Base-by-base conservation (phyloP, 176 grass and related monocot genomes). In the Oryza nivara region DNA sequence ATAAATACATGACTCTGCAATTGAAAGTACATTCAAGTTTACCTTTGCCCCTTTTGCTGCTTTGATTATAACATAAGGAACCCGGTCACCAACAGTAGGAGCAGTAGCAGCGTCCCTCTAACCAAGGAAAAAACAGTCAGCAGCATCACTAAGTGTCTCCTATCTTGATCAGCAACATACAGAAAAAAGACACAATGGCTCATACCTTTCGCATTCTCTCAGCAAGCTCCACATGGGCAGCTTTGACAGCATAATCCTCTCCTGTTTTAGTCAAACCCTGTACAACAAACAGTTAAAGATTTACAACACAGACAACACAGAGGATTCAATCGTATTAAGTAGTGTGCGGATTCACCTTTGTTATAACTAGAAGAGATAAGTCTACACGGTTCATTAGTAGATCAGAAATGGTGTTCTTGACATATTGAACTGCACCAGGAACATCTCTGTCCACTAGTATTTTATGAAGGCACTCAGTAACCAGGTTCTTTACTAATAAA, bases 181-280 rank as follows among this genome's bases (percentile, higher is more conserved):
- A 73, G 11, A 44, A 67, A 76, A 25, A 78, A 61, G 36, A 38
- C 34, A 52, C 82, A 83, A 74, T 84, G 28, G 51, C 25, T 70
- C 32, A 71, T 87, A 98, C 96, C 85, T 98, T 98, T 52, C 96
- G 76, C 96, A 98, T 98, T 51, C 93, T 90, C 89, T 98, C 96
- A 86, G 96, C 96, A 93, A 98, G 96, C 74, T 98, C 96, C 56
- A 98, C 96, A 90, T 98, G 96, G 41, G 96, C 96, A 92, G 96
- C 80, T 87, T 95, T 98, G 61, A 98, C 96, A 56, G 91, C 91
- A 84, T 98, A 98, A 88, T 95, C 93, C 66, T 95, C 93, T 92
- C 96, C 96, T n/a, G 93, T 95, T 98, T 98, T 98, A 56, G 96
- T 98, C 85, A 98, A 93, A 86, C 96, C 96, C 96, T 98, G 77